Base-by-base conservation (phyloP, 805 yeast genomes). In the Clavispora asparagi region DNA sequence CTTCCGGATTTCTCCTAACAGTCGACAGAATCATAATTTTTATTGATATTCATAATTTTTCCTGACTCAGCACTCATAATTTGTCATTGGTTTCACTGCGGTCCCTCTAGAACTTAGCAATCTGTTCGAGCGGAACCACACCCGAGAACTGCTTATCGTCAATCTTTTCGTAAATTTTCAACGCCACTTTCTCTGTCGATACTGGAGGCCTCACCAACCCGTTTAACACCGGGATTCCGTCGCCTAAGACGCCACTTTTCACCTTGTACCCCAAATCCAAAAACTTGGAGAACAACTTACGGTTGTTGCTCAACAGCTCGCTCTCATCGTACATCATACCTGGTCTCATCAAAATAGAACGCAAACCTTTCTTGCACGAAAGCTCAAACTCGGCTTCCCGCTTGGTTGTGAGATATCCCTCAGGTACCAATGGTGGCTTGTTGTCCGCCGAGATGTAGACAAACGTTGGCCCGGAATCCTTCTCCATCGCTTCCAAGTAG, bases 401-500 rank as follows among this genome's bases (percentile, higher is more conserved):
- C 57, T 90, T 90, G 19, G 94, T 81, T 9, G 74, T 71, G 31
- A 90, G 79, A 62, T 90, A 90, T 1, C 84, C 90, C 0, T 67
- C 57, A 1, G 94, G 92, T 13, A 55, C 50, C 19, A 83, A 64
- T 0, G 91, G 89, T 43, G 80, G 77, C 44, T 83, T 83, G 41
- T 72, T 65, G 54, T 87, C 95, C 1, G 97, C 96, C 0, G 95
- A 87, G 1, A 90, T 75, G 57, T 87, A 90, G 0, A 85, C 88
- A 58, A 84, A 83, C 14, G 60, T 43, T 4, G 68, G 78, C 57
- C 49, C 54, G 37, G 51, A 51, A 4, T 31, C 27, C 1, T n/a
- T 27, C 10, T 25, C 37, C 17, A 23, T 16, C 7, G 30, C 37
- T 17, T 71, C 60, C 26, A 70, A 54, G 48, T 79, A 76, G 0